Evolutionary conservation across 306 rosid genomes (phyloP).

Genomic region (Notholithocarpus densiflorus): DNA sequence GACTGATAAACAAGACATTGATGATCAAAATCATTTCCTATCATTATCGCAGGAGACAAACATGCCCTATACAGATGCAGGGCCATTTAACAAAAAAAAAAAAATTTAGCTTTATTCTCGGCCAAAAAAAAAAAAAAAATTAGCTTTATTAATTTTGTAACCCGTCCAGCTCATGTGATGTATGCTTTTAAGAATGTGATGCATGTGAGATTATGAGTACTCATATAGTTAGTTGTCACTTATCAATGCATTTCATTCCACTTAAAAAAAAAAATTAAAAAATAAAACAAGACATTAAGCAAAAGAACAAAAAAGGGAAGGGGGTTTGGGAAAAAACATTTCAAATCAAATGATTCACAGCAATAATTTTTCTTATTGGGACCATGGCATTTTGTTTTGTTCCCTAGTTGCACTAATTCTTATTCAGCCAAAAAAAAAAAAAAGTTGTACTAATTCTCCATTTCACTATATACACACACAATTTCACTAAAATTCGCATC

Average conservation of each 20-base stretch:
- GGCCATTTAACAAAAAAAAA: no score
- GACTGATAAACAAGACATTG: background rate
- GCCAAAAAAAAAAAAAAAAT: no score
- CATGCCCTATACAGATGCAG: background rate
- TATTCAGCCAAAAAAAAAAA: no score
- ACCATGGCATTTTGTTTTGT: conserved; percentile 30
- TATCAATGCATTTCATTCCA: no score
- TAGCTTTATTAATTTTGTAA: no score
- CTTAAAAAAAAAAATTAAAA: no score
- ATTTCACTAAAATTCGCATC: conserved; percentile 26
- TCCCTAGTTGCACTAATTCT: background rate
- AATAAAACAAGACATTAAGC: background rate
- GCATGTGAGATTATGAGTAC: no score
- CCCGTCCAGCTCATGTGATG: no score
- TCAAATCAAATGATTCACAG: background rate
- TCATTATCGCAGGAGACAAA: background rate
- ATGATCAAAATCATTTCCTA: background rate
- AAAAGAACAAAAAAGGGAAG: background rate
- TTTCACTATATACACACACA: background rate
- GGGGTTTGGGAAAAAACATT: background rate
- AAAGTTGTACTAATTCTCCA: background rate
- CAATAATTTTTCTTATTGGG: conserved; percentile 16
- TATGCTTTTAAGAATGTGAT: no score
- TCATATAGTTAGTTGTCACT: no score
- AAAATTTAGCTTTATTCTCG: no score